Evolutionary conservation across 371 early-diverging fungal genomes (phyloP), one percentile per base, ranked within the genome.

Genomic region (Haplosporangium sp.): DNA sequence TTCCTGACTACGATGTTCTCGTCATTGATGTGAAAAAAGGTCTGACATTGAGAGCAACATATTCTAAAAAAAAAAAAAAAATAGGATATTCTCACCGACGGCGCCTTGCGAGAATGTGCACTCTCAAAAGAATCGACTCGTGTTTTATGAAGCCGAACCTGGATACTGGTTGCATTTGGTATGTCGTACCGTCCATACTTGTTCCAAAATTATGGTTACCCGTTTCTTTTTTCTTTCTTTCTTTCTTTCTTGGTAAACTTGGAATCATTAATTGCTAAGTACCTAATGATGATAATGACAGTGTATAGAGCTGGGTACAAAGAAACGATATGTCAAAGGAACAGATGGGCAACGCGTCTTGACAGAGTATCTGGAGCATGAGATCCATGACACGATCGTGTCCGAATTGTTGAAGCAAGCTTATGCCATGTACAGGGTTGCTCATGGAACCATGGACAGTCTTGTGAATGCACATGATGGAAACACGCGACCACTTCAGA

Each of bases 91-190:
- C 69, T 89, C 91, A 13, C 85, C 89, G 7, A 73, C 82, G 4
- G 82, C 83, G 36, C 86, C 89, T 1, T 86, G 89, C 38, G 90
- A 92, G 62, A 89, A 85, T 64, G 92, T 92, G 0, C 92, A 91
- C 64, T 87, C 92, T 3, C 90, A 90, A 73, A 92, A 91, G 79
- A 87, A 90, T 56, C 83, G 93, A 18, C 81, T 92, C 42, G 84
- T 88, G 41, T 86, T 94, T 75, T 81, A 83, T 14, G 89, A 92
- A 65, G 87, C 89, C 6, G 94, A 94, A 76, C 89, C 88, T 14
- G 90, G 88, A 9, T 94, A 88, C 72, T 93, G 94, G 94, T 82
- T 92, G 69, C 84, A 91, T 54, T 82, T 93, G 76, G 87, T 87
- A 81, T 47, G 55, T 41, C 38, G 7, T 16, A 1, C 10, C n/a